These are phyloP conservation scores for Podospora pseudoanserina DNA, from an alignment of 495 filamentous ascomycete genomes.

Conservation along the genomic window DNA sequence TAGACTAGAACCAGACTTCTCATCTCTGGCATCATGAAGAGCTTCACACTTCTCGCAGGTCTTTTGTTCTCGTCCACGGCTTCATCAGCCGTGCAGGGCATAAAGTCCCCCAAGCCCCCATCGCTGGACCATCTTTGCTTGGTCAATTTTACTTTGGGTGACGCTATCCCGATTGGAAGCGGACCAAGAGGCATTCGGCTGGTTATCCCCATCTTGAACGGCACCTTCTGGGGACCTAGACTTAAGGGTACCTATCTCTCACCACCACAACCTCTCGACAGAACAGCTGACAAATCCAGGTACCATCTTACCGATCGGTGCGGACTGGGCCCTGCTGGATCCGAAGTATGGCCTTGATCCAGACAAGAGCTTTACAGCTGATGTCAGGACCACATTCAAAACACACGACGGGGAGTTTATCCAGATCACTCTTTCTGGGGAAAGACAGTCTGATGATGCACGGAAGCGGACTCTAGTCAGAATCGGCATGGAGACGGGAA, in stretches of 20 bases:
- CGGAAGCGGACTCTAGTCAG: slow-evolving; percentile 3
- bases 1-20: neutral
- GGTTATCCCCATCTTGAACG: slow-evolving; percentile 17
- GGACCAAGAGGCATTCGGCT: slow-evolving; percentile 16
- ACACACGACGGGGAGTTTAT: slow-evolving; percentile 18
- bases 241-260: slow-evolving; percentile 14
- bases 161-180: slow-evolving; percentile 2
- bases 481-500: slow-evolving; percentile 13
- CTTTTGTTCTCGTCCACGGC: neutral
- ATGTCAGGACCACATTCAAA: slow-evolving; percentile 22
- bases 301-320: slow-evolving; percentile 20
- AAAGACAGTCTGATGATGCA: slow-evolving; percentile 11
- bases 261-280: neutral
- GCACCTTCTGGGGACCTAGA: slow-evolving; percentile 22
- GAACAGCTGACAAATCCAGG: slow-evolving; percentile 9
- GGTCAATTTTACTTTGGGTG: slow-evolving; percentile 24
- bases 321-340: slow-evolving; percentile 23
- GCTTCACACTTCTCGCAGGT: neutral
- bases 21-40: neutral
- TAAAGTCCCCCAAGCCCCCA: slow-evolving; percentile 15
- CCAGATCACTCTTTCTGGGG: slow-evolving; percentile 16
- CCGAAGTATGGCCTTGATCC: slow-evolving; percentile 2
- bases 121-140: slow-evolving; percentile 19
- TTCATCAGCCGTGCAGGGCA: neutral
- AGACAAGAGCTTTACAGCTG: slow-evolving; percentile 15